Percentiles rank a stretch among this genome's conserved stretches.
phyloP scores from a whole-genome alignment of 164 flowering plant species.

The Hamamelis virginiana region DNA sequence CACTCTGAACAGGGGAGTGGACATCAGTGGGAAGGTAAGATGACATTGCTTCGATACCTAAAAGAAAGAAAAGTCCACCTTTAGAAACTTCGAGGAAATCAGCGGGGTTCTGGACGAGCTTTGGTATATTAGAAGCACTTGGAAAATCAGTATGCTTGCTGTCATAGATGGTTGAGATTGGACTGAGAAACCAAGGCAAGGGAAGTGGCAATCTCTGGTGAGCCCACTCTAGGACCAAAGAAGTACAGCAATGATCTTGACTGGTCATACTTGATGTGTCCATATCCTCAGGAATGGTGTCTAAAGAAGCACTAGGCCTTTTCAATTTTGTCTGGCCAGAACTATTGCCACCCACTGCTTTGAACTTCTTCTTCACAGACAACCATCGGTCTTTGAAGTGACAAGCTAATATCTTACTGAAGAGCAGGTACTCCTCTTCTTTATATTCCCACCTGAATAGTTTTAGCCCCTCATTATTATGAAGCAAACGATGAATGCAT shows the following conservation, averaged over 20 bases:
- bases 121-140: constrained; percentile 11
- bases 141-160: constrained; percentile 18
- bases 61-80: constrained; percentile 76
- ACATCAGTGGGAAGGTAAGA: constrained; percentile 24
- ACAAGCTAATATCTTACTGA: constrained; percentile 47
- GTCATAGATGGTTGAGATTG: constrained; percentile 48
- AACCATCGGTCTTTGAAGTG: constrained; percentile 79
- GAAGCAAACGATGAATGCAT: constrained; percentile 36
- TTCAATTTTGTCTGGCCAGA: constrained; percentile 13
- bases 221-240: constrained; percentile 70
- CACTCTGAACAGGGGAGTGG: constrained; percentile 41
- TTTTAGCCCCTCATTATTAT: constrained; percentile 21
- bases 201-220: constrained; percentile 91
- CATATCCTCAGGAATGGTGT: constrained; percentile 75
- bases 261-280: constrained; percentile 28
- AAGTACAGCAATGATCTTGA: constrained; percentile 17
- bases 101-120: constrained; percentile 17
- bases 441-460: constrained; percentile 42
- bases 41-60: constrained; percentile 75
- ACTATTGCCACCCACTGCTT: constrained; percentile 14
- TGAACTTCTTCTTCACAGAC: constrained; percentile 38
- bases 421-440: constrained; percentile 54
- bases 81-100: constrained; percentile 50
- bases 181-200: constrained; percentile 87
- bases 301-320: constrained; percentile 35